Base-by-base conservation (phyloP, 352 stramenopile species). In the Globisporangium acanthophoron region DNA sequence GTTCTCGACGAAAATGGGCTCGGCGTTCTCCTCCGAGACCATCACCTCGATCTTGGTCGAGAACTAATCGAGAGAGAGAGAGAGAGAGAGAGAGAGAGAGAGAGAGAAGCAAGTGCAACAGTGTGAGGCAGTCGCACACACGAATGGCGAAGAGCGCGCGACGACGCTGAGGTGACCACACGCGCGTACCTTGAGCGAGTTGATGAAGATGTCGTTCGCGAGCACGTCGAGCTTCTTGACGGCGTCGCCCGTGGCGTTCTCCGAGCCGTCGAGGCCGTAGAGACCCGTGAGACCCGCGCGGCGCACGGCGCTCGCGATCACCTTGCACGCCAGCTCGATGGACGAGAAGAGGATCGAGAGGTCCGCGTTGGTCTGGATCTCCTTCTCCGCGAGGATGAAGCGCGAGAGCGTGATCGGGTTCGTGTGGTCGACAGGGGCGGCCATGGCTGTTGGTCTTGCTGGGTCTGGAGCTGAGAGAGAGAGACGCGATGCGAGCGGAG, bases 161-260 rank as follows among this genome's bases (percentile, higher is more conserved):
- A 5, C 49, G 18, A 16, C 21, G 18, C 20, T 16, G 12, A 51
- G 20, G 8, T 33, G 27, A 39, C 5, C 15, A 29, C 3, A 12
- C 24, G 21, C 16, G 16, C 58, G 33, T 4, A 78, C 72, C 70
- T 87, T 91, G 62, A 99, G 85, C 49, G 94, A 90, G 74, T 98
- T 99, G 70, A 98, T 95, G 77, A 99, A 96, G 66, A 95, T 98
- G 47, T 99, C 97, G 72, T 99, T 98, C n/a, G 96, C 87, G 60
- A 99, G 83, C 46, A 99, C 75, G 76, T 99, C 96, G 33, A 99
- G 89, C 74, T 99, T 99, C 85, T 99, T 99, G 48, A 99, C 94
- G 61, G 98, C 91, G 70, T 99, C 97, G 43, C 97, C 96, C 6
- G 97, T 98, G 21, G 90, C 84, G 80, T 99, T 99, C 58, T 97